Evolutionary conservation across 1,284 basidiomycete species (phyloP), one percentile per base, ranked within the genome.

Genomic region (Peniophora sp.): DNA sequence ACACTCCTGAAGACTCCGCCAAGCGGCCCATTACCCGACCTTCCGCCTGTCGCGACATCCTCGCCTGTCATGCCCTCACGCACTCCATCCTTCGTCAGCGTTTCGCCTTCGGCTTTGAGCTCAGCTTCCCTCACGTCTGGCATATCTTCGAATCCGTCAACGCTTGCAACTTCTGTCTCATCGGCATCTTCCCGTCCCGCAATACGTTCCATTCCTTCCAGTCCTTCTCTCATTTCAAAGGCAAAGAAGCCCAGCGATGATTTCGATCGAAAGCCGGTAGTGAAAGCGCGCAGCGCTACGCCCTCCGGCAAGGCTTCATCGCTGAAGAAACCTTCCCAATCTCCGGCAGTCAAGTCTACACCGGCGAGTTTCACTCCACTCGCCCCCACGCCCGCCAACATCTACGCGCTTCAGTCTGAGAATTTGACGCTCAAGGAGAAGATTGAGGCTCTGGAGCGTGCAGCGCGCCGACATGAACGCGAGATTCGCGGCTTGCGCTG

Each of bases 401-500:
- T 68, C 36, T 72, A 76, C 43, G 66, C 63, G 27, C 25, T 57
- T 14, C 62, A 69, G 51, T 68, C 65, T 1, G 75, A 77, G 60
- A 74, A 73, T 49, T 61, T 59, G 43, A 62, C 63, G 48, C 63
- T 73, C 53, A 56, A 68, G 43, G 64, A 56, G 24, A 70, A 66
- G 14, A 68, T 78, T 14, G 70, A 72, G 51, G 58, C 56, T n/a
- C 66, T 75, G 11, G 72, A 77, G 59, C 65, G 65, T 25, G 69
- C 70, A 51, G 59, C 67, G 35, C 63, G 64, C 25, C 68, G 70
- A 57, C 69, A 70, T 56, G 73, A 69, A 56, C 61, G 67, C 51
- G 76, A 77, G 60, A 71, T 78, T 46, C 69, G 71, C 49, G 75
- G 76, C 17, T 62, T 77, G 38, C 66, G 71, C 32, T 77, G 72